Evolutionary conservation across 331 rosid species (phyloP), one percentile per base, ranked within the genome.

Genomic region (Telfairia occidentalis): DNA sequence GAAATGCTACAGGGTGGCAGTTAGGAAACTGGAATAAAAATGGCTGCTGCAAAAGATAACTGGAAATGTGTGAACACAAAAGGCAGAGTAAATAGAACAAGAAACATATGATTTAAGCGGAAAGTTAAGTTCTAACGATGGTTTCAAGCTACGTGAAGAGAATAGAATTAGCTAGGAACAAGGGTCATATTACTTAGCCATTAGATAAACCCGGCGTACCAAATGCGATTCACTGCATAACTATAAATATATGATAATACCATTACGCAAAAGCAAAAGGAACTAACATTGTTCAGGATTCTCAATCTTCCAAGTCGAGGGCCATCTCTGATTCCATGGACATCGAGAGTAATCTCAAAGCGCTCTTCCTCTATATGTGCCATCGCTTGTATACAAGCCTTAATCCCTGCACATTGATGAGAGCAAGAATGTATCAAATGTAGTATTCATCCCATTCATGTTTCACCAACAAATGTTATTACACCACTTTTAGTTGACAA

Each of bases 241-340:
- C 58, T 8, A 45, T 43, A 26, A 1, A 13, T 70, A 45, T 42
- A 12, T 16, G 43, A 16, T 34, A n/a, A 30, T 37, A 29, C 24
- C 37, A 71, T 9, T 28, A 16, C 28, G 26, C 55, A 23, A 3
- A n/a, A 23, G 45, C 29, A 71, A 45, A 49, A 49, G 46, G 11
- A 37, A 48, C 84, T 38, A 83, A 95, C 99, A 96, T 90, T 85
- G 81, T 86, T 86, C 81, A 86, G 49, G 53, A 71, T 77, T 82
- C 99, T 90, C 10, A 85, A 83, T 86, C 99, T 81, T 71, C 99
- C 99, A 76, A 84, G 86, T 55, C 78, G 86, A 83, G 99, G 97
- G 52, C 99, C 99, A 80, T 85, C 92, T 73, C 57, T 79, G 57
- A 85, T 83, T 83, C 99, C 96, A 78, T 95, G 91, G 64, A 80